Conservation (phyloP, 352 stramenopile genomes). For the Bremia lactucae region DNA sequence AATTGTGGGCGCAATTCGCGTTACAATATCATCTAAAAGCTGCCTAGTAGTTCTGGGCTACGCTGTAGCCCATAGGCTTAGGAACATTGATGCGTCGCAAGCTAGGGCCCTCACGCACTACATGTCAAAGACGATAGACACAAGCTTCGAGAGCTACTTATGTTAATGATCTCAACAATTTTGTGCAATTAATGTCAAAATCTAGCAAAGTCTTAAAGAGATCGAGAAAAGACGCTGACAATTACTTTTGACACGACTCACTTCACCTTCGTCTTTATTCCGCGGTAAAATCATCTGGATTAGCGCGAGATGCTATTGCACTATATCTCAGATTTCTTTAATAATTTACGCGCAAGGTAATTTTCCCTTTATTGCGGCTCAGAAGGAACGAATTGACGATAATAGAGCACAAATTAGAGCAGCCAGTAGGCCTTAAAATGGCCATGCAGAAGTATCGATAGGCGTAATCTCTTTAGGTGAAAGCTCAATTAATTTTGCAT, state of each 20-base stretch:
- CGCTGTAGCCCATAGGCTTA: too few relatives aligned
- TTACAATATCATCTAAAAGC: too few relatives aligned
- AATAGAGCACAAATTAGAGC: too few relatives aligned
- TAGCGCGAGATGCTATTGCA: slow-evolving; percentile 72
- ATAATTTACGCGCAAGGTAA: slow-evolving; percentile 78
- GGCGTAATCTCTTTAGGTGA: slow-evolving; percentile 5
- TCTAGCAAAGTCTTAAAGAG: too few relatives aligned
- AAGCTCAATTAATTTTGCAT: slow-evolving; percentile 46
- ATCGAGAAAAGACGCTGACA: too few relatives aligned
- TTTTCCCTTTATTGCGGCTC: slow-evolving; percentile 87
- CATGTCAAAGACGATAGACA: slow-evolving; percentile 70
- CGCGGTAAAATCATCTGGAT: slow-evolving; percentile 62
- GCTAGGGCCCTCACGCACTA: slow-evolving; percentile 30
- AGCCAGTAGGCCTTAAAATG: slow-evolving; percentile 45
- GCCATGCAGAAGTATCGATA: slow-evolving; percentile 5
- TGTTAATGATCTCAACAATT: too few relatives aligned
- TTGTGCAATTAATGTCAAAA: too few relatives aligned
- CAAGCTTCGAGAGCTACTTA: too few relatives aligned
- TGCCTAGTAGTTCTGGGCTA: too few relatives aligned
- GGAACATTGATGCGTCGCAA: slow-evolving; percentile 5
- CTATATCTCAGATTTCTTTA: slow-evolving; percentile 86
- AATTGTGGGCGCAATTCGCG: background rate
- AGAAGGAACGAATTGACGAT: too few relatives aligned
- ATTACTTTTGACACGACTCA: slow-evolving; percentile 60
- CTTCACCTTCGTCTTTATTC: slow-evolving; percentile 64